These are phyloP conservation scores for Hypericum perforatum DNA, from an alignment of 345 rosid genomes.

Conservation along the genomic window DNA sequence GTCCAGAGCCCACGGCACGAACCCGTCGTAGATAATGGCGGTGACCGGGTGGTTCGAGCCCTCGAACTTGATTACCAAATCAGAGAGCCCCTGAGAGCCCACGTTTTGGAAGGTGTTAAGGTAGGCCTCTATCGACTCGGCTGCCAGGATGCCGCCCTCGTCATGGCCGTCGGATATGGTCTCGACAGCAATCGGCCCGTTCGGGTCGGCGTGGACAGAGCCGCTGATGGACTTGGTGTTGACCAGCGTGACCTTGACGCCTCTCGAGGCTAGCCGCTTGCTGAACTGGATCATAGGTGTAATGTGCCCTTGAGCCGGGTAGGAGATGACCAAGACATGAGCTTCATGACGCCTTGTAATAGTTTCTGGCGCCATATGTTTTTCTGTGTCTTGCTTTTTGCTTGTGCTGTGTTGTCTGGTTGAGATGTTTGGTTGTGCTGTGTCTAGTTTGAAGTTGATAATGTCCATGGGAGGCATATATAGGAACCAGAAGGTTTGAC, in stretches of 20 bases:
- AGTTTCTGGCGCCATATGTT: too few relatives aligned
- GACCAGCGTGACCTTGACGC: conserved; percentile 23
- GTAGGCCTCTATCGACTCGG: conserved; percentile 13
- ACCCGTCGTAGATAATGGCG: conserved; percentile 17
- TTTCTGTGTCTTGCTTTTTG: too few relatives aligned
- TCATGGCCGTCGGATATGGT: too few relatives aligned
- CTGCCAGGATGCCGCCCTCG: not conserved
- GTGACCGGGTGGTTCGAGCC: conserved; percentile 1
- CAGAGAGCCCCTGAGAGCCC: conserved; percentile 15
- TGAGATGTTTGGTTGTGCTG: too few relatives aligned
- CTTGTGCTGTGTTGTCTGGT: too few relatives aligned
- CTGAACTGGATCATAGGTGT: conserved; percentile 36
- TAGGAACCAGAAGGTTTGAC: too few relatives aligned
- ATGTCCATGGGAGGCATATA: too few relatives aligned
- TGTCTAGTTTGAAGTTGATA: too few relatives aligned
- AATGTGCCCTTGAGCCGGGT: conserved; percentile 31
- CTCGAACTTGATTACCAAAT: conserved; percentile 13
- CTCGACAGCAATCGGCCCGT: too few relatives aligned
- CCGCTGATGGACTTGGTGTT: conserved; percentile 12
- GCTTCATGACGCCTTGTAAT: too few relatives aligned
- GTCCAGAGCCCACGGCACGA: conserved; percentile 29
- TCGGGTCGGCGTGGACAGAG: not conserved
- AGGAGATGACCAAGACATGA: conserved; percentile 19
- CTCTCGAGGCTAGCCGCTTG: conserved; percentile 21
- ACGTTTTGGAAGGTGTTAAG: conserved; percentile 9